Evolutionary conservation across 2,329 filamentous ascomycete species (phyloP), one percentile per base, ranked within the genome.

Genomic region (Coniochaeta pulveracea): DNA sequence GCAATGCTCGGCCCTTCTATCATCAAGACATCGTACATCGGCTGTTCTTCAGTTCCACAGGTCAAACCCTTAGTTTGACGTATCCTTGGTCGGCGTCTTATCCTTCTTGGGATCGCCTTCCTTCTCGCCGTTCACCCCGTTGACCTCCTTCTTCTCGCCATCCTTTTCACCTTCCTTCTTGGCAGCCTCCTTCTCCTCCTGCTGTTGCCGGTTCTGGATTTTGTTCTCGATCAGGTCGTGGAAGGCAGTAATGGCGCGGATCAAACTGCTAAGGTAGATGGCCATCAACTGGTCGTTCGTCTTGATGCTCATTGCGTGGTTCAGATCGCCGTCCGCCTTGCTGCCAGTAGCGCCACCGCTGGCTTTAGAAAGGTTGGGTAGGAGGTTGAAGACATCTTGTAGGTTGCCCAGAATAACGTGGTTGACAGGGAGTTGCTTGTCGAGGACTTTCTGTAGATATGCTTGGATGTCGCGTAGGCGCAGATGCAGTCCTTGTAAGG

Each of bases 201-300:
- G 83, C 57, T 93, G 85, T 61, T 96, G 88, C 56, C 89, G 76
- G 63, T 98, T 98, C 66, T 96, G 89, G 46, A 96, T 95, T 73
- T 98, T 98, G 69, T 98, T 98, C 67, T 98, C 91, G 45, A 98
- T 98, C 46, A 98, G 64, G 55, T 98, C 91, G 58, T 98, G 91
- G 79, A 96, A 98, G 6, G 91, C 91, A 10, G 91, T 96, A 52
- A 98, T 98, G 37, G 91, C 91, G 40, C 91, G 76, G 60, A 98
- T 96, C 65, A 96, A 65, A 64, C 85, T 93, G 63, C 85, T 93
- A 35, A 98, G 70, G 60, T 98, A 98, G 56, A 98, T 96, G 34
- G 88, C 78, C 84, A 98, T 95, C 43, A 98, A 74, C 64, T 98
- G 91, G 57, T 98, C 91, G 53, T 98, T 98, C 38, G 89, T 96